Base-by-base conservation (phyloP, 306 rosid genomes). In the Pachyrhizus erosus region DNA sequence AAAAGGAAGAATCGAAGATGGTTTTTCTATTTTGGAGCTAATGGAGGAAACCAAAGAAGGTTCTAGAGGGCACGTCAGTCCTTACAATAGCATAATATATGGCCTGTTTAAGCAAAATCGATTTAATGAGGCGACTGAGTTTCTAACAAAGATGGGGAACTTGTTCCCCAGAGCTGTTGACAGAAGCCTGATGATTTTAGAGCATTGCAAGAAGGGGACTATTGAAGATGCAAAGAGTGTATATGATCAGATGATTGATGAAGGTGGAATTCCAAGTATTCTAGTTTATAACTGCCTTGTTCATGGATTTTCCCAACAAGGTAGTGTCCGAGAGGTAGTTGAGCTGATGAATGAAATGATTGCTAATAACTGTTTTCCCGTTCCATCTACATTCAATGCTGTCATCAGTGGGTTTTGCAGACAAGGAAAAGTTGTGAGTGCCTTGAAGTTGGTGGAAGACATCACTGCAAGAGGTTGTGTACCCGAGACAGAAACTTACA, bases 281-380 rank as follows among this genome's bases (percentile, higher is more conserved):
- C 57, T 90, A 12, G 90, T 93, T 79, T 90, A 87, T 66, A 80
- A 91, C 71, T 14, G 72, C 78, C 88, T 93, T 73, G 88, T 93
- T 73, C 84, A 34, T 15, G 79, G 84, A 73, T 86, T 84, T 83
- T 90, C 90, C 39, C 46, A 55, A 75, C 79, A 81, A 66, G 89
- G 89, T 54, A 60, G 78, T 77, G 71, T 88, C 55, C 87, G 87
- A 33, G 90, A 91, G 58, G 93, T 97, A 0, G 61, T 91, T 42
- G 91, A 90, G 73, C 61, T 91, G 82, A 84, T 92, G 88, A 91
- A 89, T 57, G 90, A 88, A 79, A 91, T 91, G 98, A 87, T 90
- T 79, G 52, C 27, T 29, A 86, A 57, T 37, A 84, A 90, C 67
- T 90, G 84, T 49, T 70, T 80, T 81, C 97, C 94, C 29, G n/a